phyloP scores from a whole-genome alignment of 2,329 filamentous ascomycete genomes.

The Fulvia fulva region DNA sequence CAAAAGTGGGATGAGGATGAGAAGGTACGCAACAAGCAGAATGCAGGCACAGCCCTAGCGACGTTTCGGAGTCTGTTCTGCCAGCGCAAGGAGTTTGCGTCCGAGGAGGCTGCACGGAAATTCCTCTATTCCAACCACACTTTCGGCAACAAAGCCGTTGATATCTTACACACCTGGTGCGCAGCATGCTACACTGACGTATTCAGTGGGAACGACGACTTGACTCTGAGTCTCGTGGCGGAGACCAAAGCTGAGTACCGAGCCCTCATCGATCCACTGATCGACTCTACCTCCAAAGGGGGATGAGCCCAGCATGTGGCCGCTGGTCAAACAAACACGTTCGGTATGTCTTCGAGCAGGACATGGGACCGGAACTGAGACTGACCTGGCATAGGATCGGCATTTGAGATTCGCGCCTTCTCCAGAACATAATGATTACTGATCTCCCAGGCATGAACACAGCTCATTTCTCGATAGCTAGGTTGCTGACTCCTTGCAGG shows the following conservation, averaged over 20 bases:
- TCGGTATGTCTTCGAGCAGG: too few relatives aligned
- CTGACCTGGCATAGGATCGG: slow-evolving; percentile 8
- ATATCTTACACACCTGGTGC: too few relatives aligned
- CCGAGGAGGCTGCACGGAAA: not conserved
- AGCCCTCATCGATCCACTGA: slow-evolving; percentile 5
- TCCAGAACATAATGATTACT: slow-evolving; percentile 4
- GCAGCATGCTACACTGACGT: too few relatives aligned
- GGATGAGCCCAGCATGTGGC: slow-evolving; percentile 11
- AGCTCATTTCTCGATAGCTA: not conserved
- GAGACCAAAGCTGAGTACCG: not conserved
- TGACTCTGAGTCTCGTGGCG: not conserved
- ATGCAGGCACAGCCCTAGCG: slow-evolving; percentile 8
- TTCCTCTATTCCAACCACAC: not conserved
- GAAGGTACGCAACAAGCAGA: slow-evolving; percentile 3
- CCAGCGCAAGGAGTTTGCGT: slow-evolving; percentile 6
- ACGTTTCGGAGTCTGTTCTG: slow-evolving; percentile 19
- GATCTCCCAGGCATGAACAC: slow-evolving; percentile 18
- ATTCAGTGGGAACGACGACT: not conserved
- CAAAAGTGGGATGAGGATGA: slow-evolving; percentile 17
- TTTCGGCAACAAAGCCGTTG: too few relatives aligned
- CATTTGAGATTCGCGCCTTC: slow-evolving; percentile 2
- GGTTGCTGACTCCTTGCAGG: slow-evolving; percentile 6
- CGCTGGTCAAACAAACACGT: slow-evolving; percentile 16
- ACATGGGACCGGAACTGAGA: too few relatives aligned
- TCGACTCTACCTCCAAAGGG: not conserved